Evolutionary conservation across 176 grass and related monocot species (phyloP), one percentile per base, ranked within the genome.

Genomic region (Otatea glauca): DNA sequence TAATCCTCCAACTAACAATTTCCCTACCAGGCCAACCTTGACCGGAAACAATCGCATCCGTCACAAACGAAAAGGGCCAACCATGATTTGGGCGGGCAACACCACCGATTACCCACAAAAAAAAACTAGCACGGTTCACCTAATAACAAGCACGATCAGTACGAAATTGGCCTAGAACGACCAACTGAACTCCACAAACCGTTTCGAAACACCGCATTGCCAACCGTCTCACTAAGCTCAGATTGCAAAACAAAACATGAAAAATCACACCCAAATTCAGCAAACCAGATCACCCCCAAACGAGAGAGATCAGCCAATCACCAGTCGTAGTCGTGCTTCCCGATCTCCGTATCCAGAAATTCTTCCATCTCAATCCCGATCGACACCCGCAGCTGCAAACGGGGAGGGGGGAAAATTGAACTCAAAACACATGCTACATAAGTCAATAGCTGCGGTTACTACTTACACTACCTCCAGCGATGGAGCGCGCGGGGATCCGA

Each of bases 301-400:
- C 35, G 38, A 6, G 65, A 75, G 54, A 0, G 70, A 62, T 14
- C 14, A 67, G 80, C 14, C 47, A 83, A 47, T 92, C 75, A 98
- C 96, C 96, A 98, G 88, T 98, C 96, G 62, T 95, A 98, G 85
- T 98, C 96, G 88, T 95, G 94, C 93, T 98, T 95, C 80, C 96
- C 96, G 45, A 93, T 89, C 65, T 98, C 96, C 69, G 86, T 77
- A 87, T 92, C 87, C 35, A 98, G 84, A 76, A 98, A 45, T 81
- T 95, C 93, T 82, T 95, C 93, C 93, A 98, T 98, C 27, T 60
- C 69, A 56, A 44, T 42, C 71, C 74, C 61, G 32, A 78, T 75
- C 29, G 75, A 83, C 7, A 43, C 53, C 16, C 32, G 75, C 34
- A 84, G n/a, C 85, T 74, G 75, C 64, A 44, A 25, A 8, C 48